Base-by-base conservation (phyloP, 805 yeast species). In the Hemisphaericaspora nanyangensis region DNA sequence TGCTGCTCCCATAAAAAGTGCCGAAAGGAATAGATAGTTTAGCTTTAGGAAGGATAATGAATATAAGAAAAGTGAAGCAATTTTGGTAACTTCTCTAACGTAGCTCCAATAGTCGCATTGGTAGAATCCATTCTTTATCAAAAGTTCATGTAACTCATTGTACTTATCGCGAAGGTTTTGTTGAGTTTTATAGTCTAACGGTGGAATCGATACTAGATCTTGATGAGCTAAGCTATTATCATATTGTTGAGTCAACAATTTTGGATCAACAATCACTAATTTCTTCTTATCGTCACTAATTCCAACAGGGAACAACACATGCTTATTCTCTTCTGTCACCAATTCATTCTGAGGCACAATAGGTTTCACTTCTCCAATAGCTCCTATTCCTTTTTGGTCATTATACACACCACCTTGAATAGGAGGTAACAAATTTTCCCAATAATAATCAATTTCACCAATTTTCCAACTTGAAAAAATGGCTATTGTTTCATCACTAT, bases 391-490 rank as follows among this genome's bases (percentile, higher is more conserved):
- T 32, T 37, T 31, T 25, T 29, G 27, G 11, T 29, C n/a, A 2
- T 45, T 32, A 40, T 64, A 65, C 11, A 51, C 37, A 1, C 87
- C 95, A 11, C 95, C 95, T 61, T 87, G 95, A 46, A 88, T 85
- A 1, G 96, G 96, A 4, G 96, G 96, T 25, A 85, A 56, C 57
- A 88, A 61, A 59, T 85, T 84, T 38, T 67, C 68, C 96, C 96
- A 88, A 7, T 65, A 65, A 42, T 68, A 58, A 39, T 80, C 78
- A 6, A 87, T 77, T 10, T 51, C 55, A 1, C 96, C 96, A 11
- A 88, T 72, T 40, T 65, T 73, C 75, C 76, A 89, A 29, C 60
- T 70, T n/a, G 55, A 51, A 57, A 85, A 82, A 0, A 60, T 58
- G 3, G 43, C 34, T 7, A 74, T 62, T 0, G 93, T 76, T 35